Base-by-base conservation (phyloP, 2,329 filamentous ascomycete genomes). In the Coleophoma eucalyptorum region DNA sequence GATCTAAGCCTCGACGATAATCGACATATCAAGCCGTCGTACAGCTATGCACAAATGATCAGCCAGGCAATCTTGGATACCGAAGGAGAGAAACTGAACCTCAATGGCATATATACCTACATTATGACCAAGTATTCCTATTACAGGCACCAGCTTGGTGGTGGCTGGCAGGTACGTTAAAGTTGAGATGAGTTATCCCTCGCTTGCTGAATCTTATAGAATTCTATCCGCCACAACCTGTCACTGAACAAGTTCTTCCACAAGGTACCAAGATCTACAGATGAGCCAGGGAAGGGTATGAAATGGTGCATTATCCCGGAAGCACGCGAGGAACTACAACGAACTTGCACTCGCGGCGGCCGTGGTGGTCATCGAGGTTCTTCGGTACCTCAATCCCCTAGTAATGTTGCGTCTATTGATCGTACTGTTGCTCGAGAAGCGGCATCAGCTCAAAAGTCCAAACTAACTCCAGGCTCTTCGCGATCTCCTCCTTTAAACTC, bases 201-300 rank as follows among this genome's bases (percentile, higher is more conserved):
- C 45, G 49, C 40, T 21, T 26, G 4, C 26, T 26, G 26, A 26
- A 26, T 8, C 26, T 26, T 26, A 6, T 62, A 90, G 83, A 99
- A 99, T 67, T 97, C 91, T 0, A 99, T 99, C 58, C 86, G 94
- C 12, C 94, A 99, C 67, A 99, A 99, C 61, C 71, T 99, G 13
- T 97, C 94, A 1, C 72, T 99, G 40, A 97, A 96, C 69, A 96
- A 97, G 67, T 84, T 87, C 0, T 99, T 99, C 64, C 86, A 91
- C 61, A 99, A 99, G 69, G 88, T 96, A 8, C 89, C 94, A 3
- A 86, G 94, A 43, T 86, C 89, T 15, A 96, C 91, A 0, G 90
- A 97, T 60, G 94, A 99, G 67, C 94, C 94, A 19, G 94, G 94
- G 12, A 99, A 99, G 68, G 94, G 94, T 26, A 97, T 97, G 91